Evolutionary conservation across 2,329 filamentous ascomycete species (phyloP).

Genomic region (Hypoxylon sp.): DNA sequence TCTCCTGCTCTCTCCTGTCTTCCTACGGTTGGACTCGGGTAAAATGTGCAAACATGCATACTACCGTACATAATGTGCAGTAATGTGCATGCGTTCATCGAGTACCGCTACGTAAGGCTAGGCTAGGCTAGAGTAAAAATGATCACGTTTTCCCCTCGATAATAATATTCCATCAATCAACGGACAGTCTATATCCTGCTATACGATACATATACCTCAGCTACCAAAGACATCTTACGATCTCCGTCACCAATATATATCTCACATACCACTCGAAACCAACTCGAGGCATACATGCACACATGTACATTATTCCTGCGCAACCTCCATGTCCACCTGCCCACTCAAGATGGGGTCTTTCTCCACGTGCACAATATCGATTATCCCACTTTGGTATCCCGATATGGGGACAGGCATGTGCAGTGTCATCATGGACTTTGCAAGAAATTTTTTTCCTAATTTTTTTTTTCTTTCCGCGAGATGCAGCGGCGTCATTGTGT

Average conservation of each 20-base stretch:
- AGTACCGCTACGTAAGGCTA: too few species aligned
- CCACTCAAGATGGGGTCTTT: constrained; percentile 24
- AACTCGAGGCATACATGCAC: too few species aligned
- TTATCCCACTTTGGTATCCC: constrained; percentile 6
- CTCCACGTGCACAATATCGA: constrained; percentile 29
- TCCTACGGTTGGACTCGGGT: constrained; percentile 18
- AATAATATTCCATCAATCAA: constrained; percentile 27
- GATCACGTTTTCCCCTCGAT: neutral
- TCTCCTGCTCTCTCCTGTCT: too few species aligned
- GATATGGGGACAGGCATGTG: neutral
- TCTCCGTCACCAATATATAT: neutral
- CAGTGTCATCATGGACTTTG: neutral
- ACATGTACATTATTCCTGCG: too few species aligned
- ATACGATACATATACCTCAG: neutral
- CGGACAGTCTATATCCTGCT: neutral
- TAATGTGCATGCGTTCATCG: constrained; percentile 18
- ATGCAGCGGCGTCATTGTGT: neutral
- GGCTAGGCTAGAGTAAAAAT: neutral
- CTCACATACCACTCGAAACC: neutral
- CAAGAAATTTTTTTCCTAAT: neutral
- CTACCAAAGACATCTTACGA: neutral
- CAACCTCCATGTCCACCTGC: too few species aligned
- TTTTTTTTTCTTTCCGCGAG: neutral
- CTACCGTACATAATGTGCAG: too few species aligned
- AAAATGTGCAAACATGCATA: constrained; percentile 16